Percentiles rank a stretch among this genome's conserved stretches.
phyloP scores from a whole-genome alignment of 495 filamentous ascomycete species.

The Daldinia grandis region DNA sequence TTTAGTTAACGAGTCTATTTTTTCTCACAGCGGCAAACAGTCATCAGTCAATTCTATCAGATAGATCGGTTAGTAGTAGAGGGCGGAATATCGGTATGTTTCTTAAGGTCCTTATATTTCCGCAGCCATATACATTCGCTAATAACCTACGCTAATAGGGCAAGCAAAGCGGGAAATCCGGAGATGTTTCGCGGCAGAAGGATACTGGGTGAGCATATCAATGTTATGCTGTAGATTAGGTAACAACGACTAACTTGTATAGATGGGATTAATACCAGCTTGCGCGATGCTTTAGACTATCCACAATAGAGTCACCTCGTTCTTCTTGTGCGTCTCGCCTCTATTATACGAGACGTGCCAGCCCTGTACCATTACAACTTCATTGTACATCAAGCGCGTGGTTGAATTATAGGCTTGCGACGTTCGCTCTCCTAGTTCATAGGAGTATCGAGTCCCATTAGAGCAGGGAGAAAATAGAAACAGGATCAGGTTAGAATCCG shows the following conservation, averaged over 20 bases:
- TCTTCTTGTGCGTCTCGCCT: conserved; percentile 6
- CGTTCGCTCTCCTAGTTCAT: not conserved
- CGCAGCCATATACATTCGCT: not conserved
- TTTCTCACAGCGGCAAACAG: conserved; percentile 81
- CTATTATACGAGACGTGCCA: not conserved
- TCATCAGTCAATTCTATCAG: conserved; percentile 94
- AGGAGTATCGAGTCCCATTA: not conserved
- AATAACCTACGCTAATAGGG: conserved; percentile 59
- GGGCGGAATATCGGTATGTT: conserved; percentile 69
- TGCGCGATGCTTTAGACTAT: not conserved
- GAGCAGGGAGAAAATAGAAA: not conserved
- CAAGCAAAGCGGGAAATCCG: conserved; percentile 74
- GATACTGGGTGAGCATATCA: conserved; percentile 73
- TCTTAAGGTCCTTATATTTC: not conserved
- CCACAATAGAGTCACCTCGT: not conserved
- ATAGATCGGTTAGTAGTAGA: conserved; percentile 92
- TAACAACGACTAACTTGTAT: conserved; percentile 1
- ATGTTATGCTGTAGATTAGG: not conserved
- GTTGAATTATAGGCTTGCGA: conserved; percentile 5
- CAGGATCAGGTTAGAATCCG: not conserved
- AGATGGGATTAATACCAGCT: conserved; percentile 30
- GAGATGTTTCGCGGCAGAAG: conserved; percentile 79
- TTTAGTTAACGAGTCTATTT: conserved; percentile 10
- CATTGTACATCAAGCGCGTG: conserved; percentile 20
- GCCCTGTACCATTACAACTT: conserved; percentile 22